Evolutionary conservation across 2,329 filamentous ascomycete genomes (phyloP).

Genomic region (Alternaria brassicae): DNA sequence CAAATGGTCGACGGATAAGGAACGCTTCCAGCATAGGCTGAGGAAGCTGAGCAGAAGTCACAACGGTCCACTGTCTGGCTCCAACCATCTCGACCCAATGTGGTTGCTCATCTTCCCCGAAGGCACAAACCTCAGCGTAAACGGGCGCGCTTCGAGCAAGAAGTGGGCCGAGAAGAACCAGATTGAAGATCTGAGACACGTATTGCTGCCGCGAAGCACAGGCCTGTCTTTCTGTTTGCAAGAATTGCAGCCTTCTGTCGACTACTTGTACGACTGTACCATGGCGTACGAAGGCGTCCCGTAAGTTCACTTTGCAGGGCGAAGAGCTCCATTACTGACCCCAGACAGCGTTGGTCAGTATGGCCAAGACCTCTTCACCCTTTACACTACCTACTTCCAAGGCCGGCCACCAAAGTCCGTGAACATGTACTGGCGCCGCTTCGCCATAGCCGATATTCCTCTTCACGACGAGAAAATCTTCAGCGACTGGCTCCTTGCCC

Average conservation of each 20-base stretch:
- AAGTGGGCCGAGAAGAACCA: conserved; percentile 78
- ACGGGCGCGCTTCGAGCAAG: conserved; percentile 72
- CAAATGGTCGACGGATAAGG: conserved; percentile 82
- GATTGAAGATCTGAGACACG: conserved; percentile 72
- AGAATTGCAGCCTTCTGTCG: conserved; percentile 75
- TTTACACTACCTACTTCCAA: conserved; percentile 85
- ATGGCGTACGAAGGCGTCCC: conserved; percentile 93
- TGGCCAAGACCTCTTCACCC: conserved; percentile 85
- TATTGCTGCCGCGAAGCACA: conserved; percentile 79
- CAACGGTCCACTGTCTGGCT: conserved; percentile 48
- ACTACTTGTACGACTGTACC: conserved; percentile 91
- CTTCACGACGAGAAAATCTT: conserved; percentile 75
- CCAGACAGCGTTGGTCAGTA: conserved; percentile 62
- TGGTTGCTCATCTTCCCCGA: conserved; percentile 90
- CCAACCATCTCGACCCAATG: conserved; percentile 73
- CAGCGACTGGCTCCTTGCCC: conserved; percentile 78
- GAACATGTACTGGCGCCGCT: conserved; percentile 95
- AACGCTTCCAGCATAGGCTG: conserved; percentile 75
- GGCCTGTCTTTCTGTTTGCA: conserved; percentile 81
- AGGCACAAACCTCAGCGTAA: conserved; percentile 81
- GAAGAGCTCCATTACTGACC: background rate
- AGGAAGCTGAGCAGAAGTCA: conserved; percentile 68
- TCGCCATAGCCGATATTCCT: conserved; percentile 79
- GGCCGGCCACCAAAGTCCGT: conserved; percentile 91
- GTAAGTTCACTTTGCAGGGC: conserved; percentile 62